Evolutionary conservation across 805 yeast genomes (phyloP).

Genomic region (Yamadazyma laniorum): DNA sequence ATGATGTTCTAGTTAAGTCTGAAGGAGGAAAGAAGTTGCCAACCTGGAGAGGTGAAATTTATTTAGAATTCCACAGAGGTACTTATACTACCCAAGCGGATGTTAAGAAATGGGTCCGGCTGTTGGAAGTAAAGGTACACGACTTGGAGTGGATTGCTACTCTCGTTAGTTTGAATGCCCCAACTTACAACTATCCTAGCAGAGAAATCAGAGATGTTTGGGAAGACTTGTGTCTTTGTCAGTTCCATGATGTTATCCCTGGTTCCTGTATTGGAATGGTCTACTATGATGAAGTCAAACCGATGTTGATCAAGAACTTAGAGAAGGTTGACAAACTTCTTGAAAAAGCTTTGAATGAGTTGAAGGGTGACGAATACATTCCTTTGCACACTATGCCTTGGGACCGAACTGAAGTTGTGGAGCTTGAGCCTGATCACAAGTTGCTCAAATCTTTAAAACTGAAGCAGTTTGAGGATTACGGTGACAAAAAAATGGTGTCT

Average conservation of each 20-base stretch:
- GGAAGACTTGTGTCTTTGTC: slow-evolving; percentile 88
- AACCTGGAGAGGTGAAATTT: slow-evolving; percentile 90
- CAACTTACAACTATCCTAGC: slow-evolving; percentile 68
- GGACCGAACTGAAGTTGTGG: slow-evolving; percentile 50
- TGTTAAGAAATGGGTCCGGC: slow-evolving; percentile 77
- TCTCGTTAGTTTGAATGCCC: slow-evolving; percentile 55
- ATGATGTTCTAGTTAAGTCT: slow-evolving; percentile 59
- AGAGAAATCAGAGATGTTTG: slow-evolving; percentile 67
- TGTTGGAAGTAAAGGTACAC: slow-evolving; percentile 71
- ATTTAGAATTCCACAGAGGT: slow-evolving; percentile 94
- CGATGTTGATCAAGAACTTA: slow-evolving; percentile 63
- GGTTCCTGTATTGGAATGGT: slow-evolving; percentile 96
- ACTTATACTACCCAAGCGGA: slow-evolving; percentile 94
- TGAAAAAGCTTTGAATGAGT: slow-evolving; percentile 41
- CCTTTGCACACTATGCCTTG: slow-evolving; percentile 64
- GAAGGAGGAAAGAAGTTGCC: slow-evolving; percentile 68
- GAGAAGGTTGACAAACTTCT: slow-evolving; percentile 53
- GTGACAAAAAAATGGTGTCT: slow-evolving; percentile 18
- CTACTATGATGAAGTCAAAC: slow-evolving; percentile 76
- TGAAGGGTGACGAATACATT: slow-evolving; percentile 1
- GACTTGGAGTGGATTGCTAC: slow-evolving; percentile 86
- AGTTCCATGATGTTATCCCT: slow-evolving; percentile 97
- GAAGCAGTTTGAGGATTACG: slow-evolving; percentile 12
- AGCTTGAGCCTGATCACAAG: slow-evolving; percentile 21
- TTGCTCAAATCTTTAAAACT: slow-evolving; percentile 15